Conservation (phyloP, 225 moss, liverwort and hornwort species). For the Sphagnum tenellum region DNA sequence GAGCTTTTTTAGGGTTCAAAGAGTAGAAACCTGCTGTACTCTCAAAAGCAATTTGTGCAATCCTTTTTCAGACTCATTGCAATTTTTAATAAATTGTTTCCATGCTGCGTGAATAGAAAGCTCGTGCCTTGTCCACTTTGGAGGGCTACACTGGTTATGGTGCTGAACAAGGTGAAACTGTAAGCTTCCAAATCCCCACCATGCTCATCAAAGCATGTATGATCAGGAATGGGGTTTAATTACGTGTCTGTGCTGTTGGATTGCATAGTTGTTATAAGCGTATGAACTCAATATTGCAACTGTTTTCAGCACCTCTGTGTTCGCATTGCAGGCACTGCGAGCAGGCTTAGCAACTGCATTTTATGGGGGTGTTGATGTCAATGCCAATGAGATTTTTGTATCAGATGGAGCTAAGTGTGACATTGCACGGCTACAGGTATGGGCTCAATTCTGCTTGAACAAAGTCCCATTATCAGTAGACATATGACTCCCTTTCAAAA, state of each 20-base stretch:
- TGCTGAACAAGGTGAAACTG: slow-evolving; percentile 93
- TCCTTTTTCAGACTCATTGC: not conserved
- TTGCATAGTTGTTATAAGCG: no score
- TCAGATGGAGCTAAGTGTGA: slow-evolving; percentile 99
- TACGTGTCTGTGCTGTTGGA: no score
- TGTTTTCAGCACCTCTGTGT: not conserved
- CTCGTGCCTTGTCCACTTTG: slow-evolving; percentile 73
- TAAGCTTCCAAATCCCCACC: slow-evolving; percentile 4
- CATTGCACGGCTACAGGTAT: slow-evolving; percentile 82
- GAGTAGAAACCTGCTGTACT: no score
- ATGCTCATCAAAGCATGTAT: no score
- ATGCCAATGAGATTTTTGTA: slow-evolving; percentile 83
- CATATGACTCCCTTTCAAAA: no score
- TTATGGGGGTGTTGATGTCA: slow-evolving; percentile 57
- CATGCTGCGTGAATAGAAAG: slow-evolving; percentile 37
- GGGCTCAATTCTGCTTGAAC: no score
- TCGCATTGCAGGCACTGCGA: slow-evolving; percentile 58
- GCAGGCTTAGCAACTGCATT: slow-evolving; percentile 62
- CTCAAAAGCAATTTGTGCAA: not conserved
- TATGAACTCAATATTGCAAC: no score
- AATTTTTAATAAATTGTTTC: not conserved
- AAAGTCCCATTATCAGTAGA: no score
- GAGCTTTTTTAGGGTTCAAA: no score
- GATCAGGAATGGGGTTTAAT: no score
- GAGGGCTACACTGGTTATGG: slow-evolving; percentile 96